Evolutionary conservation across 2,329 filamentous ascomycete genomes (phyloP).

Genomic region (Metarhizium anisopliae): DNA sequence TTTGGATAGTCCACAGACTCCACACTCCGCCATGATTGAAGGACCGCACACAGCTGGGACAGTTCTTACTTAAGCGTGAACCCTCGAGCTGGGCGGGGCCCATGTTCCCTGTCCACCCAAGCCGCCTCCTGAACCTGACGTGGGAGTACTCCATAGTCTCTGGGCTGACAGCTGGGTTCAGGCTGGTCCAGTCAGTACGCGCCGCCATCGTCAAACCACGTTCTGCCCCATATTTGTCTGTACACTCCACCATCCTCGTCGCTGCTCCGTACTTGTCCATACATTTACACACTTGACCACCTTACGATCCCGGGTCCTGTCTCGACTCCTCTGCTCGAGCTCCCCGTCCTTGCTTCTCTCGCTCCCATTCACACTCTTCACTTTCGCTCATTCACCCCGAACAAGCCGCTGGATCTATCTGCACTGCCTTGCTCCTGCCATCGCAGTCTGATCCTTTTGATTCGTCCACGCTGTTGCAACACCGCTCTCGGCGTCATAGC

Average conservation of each 20-base stretch:
- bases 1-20: no score
- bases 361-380: neutral
- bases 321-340: neutral
- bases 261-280: neutral
- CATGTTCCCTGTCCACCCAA: no score
- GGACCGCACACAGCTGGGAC: no score
- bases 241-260: neutral
- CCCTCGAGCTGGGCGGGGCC: no score
- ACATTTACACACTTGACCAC: neutral
- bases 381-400: neutral
- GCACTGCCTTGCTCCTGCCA: neutral
- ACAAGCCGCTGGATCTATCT: neutral
- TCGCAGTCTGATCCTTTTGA: neutral
- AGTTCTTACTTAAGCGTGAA: no score
- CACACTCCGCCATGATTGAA: no score
- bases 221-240: neutral
- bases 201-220: neutral
- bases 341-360: neutral
- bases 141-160: no score
- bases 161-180: no score
- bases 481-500: neutral
- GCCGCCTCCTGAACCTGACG: no score
- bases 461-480: neutral
- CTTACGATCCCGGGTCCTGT: conserved; percentile 2
- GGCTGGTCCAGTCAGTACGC: neutral